A percentile compares a stretch with the other conserved stretches of the same genome.
These are phyloP conservation scores for Candolleomyces efflorescens DNA, from an alignment of 768 basidiomycete species.

Conservation along the genomic window DNA sequence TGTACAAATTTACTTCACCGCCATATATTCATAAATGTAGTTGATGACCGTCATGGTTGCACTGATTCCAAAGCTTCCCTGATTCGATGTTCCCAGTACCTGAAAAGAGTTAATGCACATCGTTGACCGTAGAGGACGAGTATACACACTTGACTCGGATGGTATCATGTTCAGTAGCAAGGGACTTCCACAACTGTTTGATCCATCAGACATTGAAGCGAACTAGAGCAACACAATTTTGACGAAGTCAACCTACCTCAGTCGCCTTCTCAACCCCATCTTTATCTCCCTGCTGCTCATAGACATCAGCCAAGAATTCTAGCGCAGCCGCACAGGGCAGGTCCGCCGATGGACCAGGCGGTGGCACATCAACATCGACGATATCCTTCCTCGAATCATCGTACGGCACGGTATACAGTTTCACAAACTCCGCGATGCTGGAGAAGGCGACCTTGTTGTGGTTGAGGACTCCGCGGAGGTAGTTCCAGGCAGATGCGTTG, in stretches of 20 bases:
- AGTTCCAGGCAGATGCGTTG: slow-evolving; percentile 97
- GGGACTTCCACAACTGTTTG: slow-evolving; percentile 60
- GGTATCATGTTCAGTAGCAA: slow-evolving; percentile 66
- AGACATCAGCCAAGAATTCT: slow-evolving; percentile 81
- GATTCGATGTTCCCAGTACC: slow-evolving; percentile 79
- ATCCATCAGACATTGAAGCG: not conserved
- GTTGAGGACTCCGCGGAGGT: slow-evolving; percentile 81
- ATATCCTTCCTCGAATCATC: slow-evolving; percentile 30
- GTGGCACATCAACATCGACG: slow-evolving; percentile 74
- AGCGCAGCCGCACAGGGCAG: slow-evolving; percentile 77
- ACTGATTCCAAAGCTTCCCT: slow-evolving; percentile 36
- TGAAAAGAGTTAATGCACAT: slow-evolving; percentile 22
- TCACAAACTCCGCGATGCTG: slow-evolving; percentile 52
- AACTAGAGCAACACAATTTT: slow-evolving; percentile 1
- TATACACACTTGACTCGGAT: slow-evolving; percentile 66
- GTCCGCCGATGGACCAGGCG: slow-evolving; percentile 58
- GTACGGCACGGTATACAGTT: slow-evolving; percentile 51
- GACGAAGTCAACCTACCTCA: slow-evolving; percentile 32
- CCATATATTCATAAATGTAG: not conserved
- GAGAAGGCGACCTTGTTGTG: slow-evolving; percentile 56
- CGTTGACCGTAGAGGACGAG: not conserved
- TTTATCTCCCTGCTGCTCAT: slow-evolving; percentile 50
- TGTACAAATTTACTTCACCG: too few species aligned
- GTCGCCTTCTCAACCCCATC: slow-evolving; percentile 42
- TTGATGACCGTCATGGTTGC: not conserved